These are phyloP conservation scores for Cladochytrium replicatum DNA, from an alignment of 192 early-diverging fungal genomes.

Conservation along the genomic window DNA sequence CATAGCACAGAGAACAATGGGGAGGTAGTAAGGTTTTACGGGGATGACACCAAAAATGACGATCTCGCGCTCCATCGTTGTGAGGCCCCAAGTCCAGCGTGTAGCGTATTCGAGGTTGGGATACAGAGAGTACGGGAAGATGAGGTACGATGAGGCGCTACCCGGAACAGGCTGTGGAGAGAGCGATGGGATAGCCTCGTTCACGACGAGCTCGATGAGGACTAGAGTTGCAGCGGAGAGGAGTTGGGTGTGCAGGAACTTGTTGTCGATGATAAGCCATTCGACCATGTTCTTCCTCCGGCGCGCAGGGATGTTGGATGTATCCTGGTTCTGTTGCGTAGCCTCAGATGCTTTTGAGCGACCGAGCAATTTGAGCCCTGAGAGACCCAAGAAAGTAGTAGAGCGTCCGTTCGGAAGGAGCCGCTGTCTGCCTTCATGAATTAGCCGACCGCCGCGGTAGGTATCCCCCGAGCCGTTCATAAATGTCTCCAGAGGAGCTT, in stretches of 20 bases:
- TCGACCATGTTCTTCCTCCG: conserved; percentile 6
- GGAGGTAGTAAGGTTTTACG: conserved; percentile 24
- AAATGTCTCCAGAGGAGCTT: conserved; percentile 19
- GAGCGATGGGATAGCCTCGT: neutral
- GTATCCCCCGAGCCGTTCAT: conserved; percentile 14
- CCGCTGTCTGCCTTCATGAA: too few species aligned
- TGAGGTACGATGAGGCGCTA: neutral
- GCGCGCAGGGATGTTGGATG: neutral
- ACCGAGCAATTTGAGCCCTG: too few species aligned
- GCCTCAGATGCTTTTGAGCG: too few species aligned
- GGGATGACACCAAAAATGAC: conserved; percentile 21
- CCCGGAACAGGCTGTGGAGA: neutral
- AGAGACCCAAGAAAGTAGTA: too few species aligned
- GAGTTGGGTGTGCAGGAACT: conserved; percentile 12
- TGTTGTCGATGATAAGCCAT: conserved; percentile 12
- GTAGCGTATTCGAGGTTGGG: conserved; percentile 23
- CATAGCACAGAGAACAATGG: conserved; percentile 21
- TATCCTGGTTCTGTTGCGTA: too few species aligned
- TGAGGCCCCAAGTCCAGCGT: conserved; percentile 30
- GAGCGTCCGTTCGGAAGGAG: too few species aligned
- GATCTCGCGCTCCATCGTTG: conserved; percentile 6
- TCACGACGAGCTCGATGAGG: conserved; percentile 15
- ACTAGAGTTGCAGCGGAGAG: conserved; percentile 11
- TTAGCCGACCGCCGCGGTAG: too few species aligned
- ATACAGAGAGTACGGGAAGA: conserved; percentile 30